Conservation (phyloP, 148 eudicot species). For the Polygonum maritimum region DNA sequence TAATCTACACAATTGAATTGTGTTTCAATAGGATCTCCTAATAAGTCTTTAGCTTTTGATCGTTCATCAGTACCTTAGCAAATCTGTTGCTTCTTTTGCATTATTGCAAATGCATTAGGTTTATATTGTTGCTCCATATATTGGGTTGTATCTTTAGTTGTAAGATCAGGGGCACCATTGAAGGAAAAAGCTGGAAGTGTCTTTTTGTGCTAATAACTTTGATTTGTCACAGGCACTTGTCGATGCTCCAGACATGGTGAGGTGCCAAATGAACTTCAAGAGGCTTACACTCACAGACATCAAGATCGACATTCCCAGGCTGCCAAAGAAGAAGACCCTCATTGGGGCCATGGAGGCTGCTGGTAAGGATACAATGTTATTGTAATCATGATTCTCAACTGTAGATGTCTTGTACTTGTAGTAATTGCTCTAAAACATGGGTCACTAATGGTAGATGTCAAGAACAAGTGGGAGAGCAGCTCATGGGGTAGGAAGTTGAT, state of each 20-base stretch:
- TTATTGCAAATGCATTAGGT: background rate
- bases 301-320: conserved; percentile 38
- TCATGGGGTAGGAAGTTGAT: conserved; percentile 58
- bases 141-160: background rate
- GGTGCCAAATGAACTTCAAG: conserved; percentile 55
- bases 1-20: background rate
- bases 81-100: background rate
- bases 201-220: background rate
- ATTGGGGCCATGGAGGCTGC: conserved; percentile 47
- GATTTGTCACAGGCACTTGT: conserved; percentile 6
- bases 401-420: background rate
- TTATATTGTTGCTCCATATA: background rate
- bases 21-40: background rate
- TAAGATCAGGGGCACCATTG: background rate
- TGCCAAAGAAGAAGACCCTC: conserved; percentile 38
- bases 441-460: conserved; percentile 27
- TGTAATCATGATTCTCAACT: background rate
- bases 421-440: background rate
- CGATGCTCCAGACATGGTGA: conserved; percentile 27
- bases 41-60: background rate
- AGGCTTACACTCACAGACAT: conserved; percentile 50
- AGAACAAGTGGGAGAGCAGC: conserved; percentile 52
- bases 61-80: background rate
- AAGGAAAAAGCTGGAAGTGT: background rate
- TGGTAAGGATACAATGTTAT: conserved; percentile 13